Percentiles rank a stretch among this genome's conserved stretches.
Conservation (phyloP, 2,329 filamentous ascomycete genomes). For the Colletotrichum cereale region DNA sequence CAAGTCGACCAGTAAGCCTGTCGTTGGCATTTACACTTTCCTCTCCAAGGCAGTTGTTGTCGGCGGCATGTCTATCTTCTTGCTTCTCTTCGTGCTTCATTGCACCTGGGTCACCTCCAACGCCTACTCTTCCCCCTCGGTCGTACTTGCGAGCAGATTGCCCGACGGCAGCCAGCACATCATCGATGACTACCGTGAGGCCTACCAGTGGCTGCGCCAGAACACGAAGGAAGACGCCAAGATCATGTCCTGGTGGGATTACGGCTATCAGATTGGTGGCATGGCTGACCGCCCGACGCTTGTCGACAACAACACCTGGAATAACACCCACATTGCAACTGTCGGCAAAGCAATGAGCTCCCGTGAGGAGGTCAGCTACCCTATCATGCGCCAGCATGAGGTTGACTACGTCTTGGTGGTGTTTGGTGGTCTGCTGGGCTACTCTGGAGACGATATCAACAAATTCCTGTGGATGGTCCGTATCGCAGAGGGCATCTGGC, state of each 20-base stretch:
- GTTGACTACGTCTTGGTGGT: conserved; percentile 99
- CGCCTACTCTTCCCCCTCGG: conserved; percentile 97
- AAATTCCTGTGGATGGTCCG: conserved; percentile 99
- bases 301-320: conserved; percentile 99
- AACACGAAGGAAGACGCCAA: conserved; percentile 96
- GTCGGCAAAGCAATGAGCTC: conserved; percentile 99
- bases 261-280: conserved; percentile 98
- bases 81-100: conserved; percentile 94
- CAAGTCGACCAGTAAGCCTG: conserved; percentile 77
- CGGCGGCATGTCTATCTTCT: conserved; percentile 79
- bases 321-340: conserved; percentile 99
- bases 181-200: conserved; percentile 99
- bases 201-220: conserved; percentile 99
- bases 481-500: conserved; percentile 99
- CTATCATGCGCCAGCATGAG: conserved; percentile 98
- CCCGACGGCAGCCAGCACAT: conserved; percentile 98
- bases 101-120: conserved; percentile 99
- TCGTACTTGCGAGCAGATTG: conserved; percentile 91
- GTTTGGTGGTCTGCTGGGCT: conserved; percentile 94
- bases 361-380: conserved; percentile 96
- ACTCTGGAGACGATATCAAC: conserved; percentile 99
- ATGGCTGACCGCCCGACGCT: conserved; percentile 98
- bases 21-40: conserved; percentile 85
- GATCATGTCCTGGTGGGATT: conserved; percentile 99
- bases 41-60: conserved; percentile 86